Conservation (phyloP, 805 yeast species). For the Candida caryicola region DNA sequence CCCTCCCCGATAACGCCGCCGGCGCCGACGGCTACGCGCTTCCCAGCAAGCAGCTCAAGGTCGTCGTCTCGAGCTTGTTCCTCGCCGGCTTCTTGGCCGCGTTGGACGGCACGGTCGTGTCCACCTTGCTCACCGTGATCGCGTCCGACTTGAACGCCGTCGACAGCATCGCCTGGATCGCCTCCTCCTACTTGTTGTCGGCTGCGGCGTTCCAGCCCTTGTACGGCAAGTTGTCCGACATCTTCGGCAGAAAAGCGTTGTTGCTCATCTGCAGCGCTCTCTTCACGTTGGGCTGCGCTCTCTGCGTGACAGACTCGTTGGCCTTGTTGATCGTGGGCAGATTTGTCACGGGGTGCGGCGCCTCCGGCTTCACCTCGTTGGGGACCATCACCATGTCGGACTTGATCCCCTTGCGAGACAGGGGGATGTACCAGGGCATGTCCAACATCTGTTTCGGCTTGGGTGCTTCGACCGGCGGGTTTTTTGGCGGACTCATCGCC, state of each 20-base stretch:
- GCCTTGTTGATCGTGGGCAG: conserved; percentile 53
- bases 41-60: conserved; percentile 27
- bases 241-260: conserved; percentile 59
- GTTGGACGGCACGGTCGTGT: conserved; percentile 62
- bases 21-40: conserved; percentile 24
- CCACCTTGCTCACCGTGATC: conserved; percentile 61
- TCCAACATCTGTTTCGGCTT: conserved; percentile 73
- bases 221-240: conserved; percentile 68
- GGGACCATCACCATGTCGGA: conserved; percentile 77
- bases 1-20: conserved; percentile 8
- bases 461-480: conserved; percentile 54
- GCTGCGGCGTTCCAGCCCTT: conserved; percentile 74
- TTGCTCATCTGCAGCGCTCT: conserved; percentile 50
- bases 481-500: conserved; percentile 53
- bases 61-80: conserved; percentile 31
- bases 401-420: conserved; percentile 66
- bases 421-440: conserved; percentile 83
- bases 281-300: conserved; percentile 55
- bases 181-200: conserved; percentile 64
- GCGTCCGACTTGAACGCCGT: conserved; percentile 68
- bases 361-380: conserved; percentile 81
- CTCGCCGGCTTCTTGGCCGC: conserved; percentile 56
- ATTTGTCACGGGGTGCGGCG: conserved; percentile 82
- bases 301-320: conserved; percentile 53
- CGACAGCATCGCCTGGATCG: conserved; percentile 68